These are phyloP conservation scores for Populus tomentosa DNA, from an alignment of 441 rosid species.

Conservation along the genomic window DNA sequence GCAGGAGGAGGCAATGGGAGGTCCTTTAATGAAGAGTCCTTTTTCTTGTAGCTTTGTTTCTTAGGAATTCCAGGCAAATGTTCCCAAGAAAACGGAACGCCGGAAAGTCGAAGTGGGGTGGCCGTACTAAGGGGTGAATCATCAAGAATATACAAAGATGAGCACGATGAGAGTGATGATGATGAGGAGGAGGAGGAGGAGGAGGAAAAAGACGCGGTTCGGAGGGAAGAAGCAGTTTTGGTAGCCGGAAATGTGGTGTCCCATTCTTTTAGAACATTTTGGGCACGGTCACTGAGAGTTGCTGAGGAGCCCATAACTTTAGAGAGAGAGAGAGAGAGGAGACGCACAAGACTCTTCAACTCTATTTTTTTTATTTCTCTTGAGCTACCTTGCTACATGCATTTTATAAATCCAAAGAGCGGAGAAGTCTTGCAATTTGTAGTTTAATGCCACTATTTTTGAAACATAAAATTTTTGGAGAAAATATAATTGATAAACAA, in stretches of 20 bases:
- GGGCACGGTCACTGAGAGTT: constrained; percentile 5
- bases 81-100: constrained; percentile 93
- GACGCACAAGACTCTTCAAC: not conserved
- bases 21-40: constrained; percentile 26
- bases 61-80: constrained; percentile 81
- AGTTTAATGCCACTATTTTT: not conserved
- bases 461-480: not conserved
- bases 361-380: not conserved
- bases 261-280: constrained; percentile 16
- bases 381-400: not conserved
- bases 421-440: not conserved
- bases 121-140: constrained; percentile 43
- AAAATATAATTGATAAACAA: constrained; percentile 4
- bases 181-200: constrained; percentile 45
- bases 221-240: constrained; percentile 16
- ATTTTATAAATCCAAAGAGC: constrained; percentile 3
- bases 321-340: not conserved
- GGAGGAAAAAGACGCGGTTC: constrained; percentile 8
- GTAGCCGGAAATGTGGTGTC: constrained; percentile 18
- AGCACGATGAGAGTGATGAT: constrained; percentile 36
- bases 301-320: constrained; percentile 22
- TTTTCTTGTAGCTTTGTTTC: constrained; percentile 31
- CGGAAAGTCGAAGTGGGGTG: constrained; percentile 50
- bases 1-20: constrained; percentile 88
- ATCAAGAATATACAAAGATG: constrained; percentile 32